These are phyloP conservation scores for Solanum pennellii DNA, from an alignment of 257 asterid genomes.

Conservation along the genomic window DNA sequence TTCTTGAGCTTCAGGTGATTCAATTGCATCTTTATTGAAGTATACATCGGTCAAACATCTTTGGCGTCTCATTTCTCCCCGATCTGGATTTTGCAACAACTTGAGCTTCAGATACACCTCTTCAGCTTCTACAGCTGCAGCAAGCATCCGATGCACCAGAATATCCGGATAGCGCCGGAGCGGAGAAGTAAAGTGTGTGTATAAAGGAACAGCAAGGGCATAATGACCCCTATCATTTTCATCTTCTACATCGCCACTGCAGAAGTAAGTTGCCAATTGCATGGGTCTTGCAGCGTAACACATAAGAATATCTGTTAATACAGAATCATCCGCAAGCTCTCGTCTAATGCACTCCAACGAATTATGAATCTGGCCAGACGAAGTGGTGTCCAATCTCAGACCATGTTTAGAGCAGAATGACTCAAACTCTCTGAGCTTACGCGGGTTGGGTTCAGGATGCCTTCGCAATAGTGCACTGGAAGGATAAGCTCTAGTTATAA, in stretches of 20 bases:
- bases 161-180: conserved; percentile 84
- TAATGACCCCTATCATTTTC: conserved; percentile 48
- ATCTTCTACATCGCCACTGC: conserved; percentile 59
- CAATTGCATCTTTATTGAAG: conserved; percentile 28
- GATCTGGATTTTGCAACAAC: background rate
- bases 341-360: conserved; percentile 51
- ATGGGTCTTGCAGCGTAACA: conserved; percentile 80
- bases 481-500: conserved; percentile 78
- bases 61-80: conserved; percentile 5
- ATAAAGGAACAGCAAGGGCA: conserved; percentile 70
- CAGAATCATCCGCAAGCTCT: conserved; percentile 49
- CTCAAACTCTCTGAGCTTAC: conserved; percentile 65
- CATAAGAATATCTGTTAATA: conserved; percentile 56
- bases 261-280: conserved; percentile 80
- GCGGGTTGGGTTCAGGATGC: conserved; percentile 72
- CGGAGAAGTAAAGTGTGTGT: conserved; percentile 93
- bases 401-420: conserved; percentile 69
- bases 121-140: conserved; percentile 78
- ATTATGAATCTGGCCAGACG: conserved; percentile 43
- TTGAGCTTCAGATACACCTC: conserved; percentile 37
- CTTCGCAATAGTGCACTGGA: conserved; percentile 62
- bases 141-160: conserved; percentile 76
- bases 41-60: conserved; percentile 56
- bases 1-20: conserved; percentile 51
- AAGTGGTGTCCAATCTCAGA: conserved; percentile 42